These are phyloP conservation scores for Amphicarpaea edgeworthii DNA, from an alignment of 306 rosid genomes.

Conservation along the genomic window DNA sequence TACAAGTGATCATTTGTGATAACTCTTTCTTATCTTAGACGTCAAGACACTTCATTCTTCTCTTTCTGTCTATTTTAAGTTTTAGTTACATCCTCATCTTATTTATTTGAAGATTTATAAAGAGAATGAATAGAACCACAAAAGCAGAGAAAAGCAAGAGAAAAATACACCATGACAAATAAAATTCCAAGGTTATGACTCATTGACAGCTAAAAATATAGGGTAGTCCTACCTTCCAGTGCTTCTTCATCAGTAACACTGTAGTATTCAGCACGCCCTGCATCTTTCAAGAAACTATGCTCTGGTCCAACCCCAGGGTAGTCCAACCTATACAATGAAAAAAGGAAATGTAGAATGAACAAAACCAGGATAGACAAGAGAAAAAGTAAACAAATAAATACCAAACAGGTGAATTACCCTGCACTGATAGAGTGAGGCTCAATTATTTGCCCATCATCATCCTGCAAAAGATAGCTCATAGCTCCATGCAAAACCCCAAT, in stretches of 20 bases:
- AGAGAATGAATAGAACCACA: background rate
- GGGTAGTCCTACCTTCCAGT: slow-evolving; percentile 69
- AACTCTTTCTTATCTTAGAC: background rate
- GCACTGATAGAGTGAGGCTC: slow-evolving; percentile 99
- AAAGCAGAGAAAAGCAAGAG: background rate
- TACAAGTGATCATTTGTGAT: background rate
- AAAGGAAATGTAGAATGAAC: slow-evolving; percentile 32
- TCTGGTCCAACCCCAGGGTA: slow-evolving; percentile 99
- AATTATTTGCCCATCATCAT: slow-evolving; percentile 92
- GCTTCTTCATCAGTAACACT: slow-evolving; percentile 90
- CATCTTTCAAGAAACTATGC: slow-evolving; percentile 90
- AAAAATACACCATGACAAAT: slow-evolving; percentile 3
- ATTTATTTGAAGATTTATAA: slow-evolving; percentile 7
- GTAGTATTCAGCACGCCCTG: slow-evolving; percentile 80
- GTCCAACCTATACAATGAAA: slow-evolving; percentile 69
- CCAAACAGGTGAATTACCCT: slow-evolving; percentile 62
- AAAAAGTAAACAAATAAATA: slow-evolving; percentile 19
- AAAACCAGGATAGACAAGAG: slow-evolving; percentile 24
- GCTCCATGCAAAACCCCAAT: slow-evolving; percentile 96
- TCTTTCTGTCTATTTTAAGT: slow-evolving; percentile 6
- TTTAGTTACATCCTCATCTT: background rate
- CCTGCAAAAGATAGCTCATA: slow-evolving; percentile 95
- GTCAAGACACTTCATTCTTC: slow-evolving; percentile 12
- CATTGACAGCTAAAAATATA: background rate
- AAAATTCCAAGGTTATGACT: background rate